Evolutionary conservation across 768 basidiomycete species (phyloP).

Genomic region (Hericium erinaceus): DNA sequence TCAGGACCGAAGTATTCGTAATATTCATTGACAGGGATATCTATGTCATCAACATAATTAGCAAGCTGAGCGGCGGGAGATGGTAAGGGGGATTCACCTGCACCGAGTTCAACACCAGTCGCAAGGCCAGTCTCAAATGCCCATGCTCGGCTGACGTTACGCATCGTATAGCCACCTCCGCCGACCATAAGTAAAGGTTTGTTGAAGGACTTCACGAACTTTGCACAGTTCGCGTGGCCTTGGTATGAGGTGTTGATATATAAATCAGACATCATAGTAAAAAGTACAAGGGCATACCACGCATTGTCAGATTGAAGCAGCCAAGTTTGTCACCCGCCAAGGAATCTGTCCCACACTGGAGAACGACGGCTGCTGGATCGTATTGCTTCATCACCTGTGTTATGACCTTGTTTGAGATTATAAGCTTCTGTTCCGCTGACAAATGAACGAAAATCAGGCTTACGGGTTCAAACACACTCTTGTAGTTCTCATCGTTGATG

Average conservation of each 20-base stretch:
- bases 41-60: slow-evolving; percentile 30
- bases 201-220: slow-evolving; percentile 94
- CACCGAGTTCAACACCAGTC: slow-evolving; percentile 89
- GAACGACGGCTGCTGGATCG: slow-evolving; percentile 87
- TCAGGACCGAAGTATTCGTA: slow-evolving; percentile 99
- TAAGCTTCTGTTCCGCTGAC: neutral
- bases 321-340: slow-evolving; percentile 94
- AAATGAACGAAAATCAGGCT: slow-evolving; percentile 19
- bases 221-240: slow-evolving; percentile 97
- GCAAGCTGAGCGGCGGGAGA: neutral
- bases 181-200: slow-evolving; percentile 90
- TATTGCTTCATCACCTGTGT: slow-evolving; percentile 90
- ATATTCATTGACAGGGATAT: slow-evolving; percentile 97
- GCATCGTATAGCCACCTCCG: slow-evolving; percentile 97
- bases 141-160: slow-evolving; percentile 95
- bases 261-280: neutral
- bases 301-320: slow-evolving; percentile 93
- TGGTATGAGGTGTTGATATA: neutral
- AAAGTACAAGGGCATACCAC: slow-evolving; percentile 35
- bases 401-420: slow-evolving; percentile 58
- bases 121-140: slow-evolving; percentile 97
- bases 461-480: slow-evolving; percentile 91
- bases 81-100: slow-evolving; percentile 37
- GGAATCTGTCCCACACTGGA: slow-evolving; percentile 97
- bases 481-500: slow-evolving; percentile 91